A percentile compares a stretch with the other conserved stretches of the same genome.
Evolutionary conservation across 768 basidiomycete species (phyloP).

Genomic region (Russula ochroleuca): DNA sequence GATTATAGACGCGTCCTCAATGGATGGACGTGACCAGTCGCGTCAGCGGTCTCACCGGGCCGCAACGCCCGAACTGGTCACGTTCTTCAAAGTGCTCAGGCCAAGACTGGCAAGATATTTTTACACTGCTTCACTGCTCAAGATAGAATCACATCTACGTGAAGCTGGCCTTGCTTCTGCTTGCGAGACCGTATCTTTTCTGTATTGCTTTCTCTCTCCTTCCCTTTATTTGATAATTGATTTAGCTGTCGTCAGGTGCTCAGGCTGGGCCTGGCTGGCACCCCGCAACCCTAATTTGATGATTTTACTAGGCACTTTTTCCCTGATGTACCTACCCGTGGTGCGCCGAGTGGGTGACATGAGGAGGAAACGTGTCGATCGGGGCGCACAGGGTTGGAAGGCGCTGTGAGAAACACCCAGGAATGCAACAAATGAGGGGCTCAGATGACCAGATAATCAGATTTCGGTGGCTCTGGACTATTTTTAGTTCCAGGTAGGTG

Average conservation of each 20-base stretch:
- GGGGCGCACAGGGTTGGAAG: neutral
- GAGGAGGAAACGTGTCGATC: slow-evolving; percentile 2
- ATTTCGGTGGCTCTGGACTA: neutral
- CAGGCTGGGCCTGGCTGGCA: no score
- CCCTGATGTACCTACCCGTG: neutral
- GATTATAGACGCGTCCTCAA: neutral
- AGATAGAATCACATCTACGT: no score
- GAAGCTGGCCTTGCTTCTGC: no score
- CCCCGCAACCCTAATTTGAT: no score
- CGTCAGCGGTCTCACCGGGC: neutral
- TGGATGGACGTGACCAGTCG: neutral
- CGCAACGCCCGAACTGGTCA: neutral
- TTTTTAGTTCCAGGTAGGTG: neutral
- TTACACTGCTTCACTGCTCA: no score
- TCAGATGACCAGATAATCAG: neutral
- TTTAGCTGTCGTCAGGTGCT: no score
- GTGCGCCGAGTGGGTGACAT: neutral
- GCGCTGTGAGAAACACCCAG: neutral
- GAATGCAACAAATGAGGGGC: neutral
- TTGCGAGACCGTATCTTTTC: no score
- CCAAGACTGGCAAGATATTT: no score
- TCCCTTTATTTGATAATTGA: no score
- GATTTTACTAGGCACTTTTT: no score
- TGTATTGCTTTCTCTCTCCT: no score
- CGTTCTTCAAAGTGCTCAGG: no score